These are phyloP conservation scores for Saccharomyces pastorianus DNA, from an alignment of 1,139 yeast genomes.

Conservation along the genomic window DNA sequence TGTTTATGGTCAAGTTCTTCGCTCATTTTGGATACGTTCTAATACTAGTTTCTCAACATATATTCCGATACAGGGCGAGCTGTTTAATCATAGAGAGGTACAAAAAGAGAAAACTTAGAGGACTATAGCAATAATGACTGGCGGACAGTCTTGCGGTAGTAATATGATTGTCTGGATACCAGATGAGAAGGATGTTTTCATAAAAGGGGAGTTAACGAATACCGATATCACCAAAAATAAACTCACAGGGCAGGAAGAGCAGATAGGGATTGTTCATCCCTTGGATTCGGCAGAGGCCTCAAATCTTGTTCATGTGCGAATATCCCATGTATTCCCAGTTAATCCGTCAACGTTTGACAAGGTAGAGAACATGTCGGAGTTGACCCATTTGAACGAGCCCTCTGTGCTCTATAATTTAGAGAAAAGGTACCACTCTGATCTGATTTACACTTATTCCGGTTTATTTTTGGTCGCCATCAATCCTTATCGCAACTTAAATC, in stretches of 20 bases:
- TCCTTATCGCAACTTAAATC: constrained; percentile 74
- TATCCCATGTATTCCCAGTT: constrained; percentile 48
- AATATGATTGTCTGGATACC: constrained; percentile 63
- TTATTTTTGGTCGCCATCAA: constrained; percentile 91
- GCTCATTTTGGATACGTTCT: neutral
- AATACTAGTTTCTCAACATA: too few relatives aligned
- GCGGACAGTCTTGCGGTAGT: neutral
- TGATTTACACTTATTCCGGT: constrained; percentile 77
- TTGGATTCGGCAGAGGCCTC: constrained; percentile 10
- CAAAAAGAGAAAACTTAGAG: neutral
- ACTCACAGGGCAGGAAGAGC: constrained; percentile 16
- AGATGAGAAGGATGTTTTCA: constrained; percentile 54
- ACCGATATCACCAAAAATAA: constrained; percentile 16
- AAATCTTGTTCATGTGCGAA: constrained; percentile 35
- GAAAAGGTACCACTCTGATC: constrained; percentile 66
- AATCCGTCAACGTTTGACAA: constrained; percentile 91
- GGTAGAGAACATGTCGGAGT: constrained; percentile 91
- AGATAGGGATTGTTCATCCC: constrained; percentile 9
- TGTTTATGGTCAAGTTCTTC: neutral
- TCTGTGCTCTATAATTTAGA: constrained; percentile 79
- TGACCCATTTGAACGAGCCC: constrained; percentile 90
- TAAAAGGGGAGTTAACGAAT: constrained; percentile 53
- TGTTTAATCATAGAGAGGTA: neutral
- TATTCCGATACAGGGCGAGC: neutral
- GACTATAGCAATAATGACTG: neutral